Percentiles rank a stretch among this genome's conserved stretches.
Evolutionary conservation across 306 rosid species (phyloP).

Genomic region (Alnus rubra): DNA sequence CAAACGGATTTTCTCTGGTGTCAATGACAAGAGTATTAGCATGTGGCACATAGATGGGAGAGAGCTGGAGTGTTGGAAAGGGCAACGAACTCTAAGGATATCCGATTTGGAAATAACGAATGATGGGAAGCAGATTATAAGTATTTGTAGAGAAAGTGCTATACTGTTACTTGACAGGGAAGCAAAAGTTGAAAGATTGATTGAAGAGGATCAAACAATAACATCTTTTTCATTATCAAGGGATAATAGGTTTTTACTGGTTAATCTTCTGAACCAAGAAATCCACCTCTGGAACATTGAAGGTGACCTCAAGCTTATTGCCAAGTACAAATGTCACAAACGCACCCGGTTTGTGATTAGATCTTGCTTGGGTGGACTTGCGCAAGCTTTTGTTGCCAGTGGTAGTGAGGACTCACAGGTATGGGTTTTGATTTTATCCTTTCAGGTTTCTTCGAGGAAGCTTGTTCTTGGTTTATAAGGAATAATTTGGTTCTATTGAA

Average conservation of each 20-base stretch:
- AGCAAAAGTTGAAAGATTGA: conserved; percentile 67
- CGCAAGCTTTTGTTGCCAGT: conserved; percentile 89
- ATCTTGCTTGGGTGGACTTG: conserved; percentile 94
- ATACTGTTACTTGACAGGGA: conserved; percentile 76
- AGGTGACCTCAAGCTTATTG: conserved; percentile 63
- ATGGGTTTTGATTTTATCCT: conserved; percentile 33
- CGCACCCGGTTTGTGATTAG: conserved; percentile 80
- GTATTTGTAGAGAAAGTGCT: conserved; percentile 64
- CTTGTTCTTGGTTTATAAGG: not conserved
- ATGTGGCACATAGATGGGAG: conserved; percentile 93
- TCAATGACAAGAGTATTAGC: conserved; percentile 90
- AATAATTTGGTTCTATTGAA: not conserved
- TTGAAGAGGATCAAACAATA: conserved; percentile 76
- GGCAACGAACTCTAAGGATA: conserved; percentile 72
- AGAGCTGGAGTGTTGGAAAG: conserved; percentile 95
- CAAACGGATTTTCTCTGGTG: conserved; percentile 73
- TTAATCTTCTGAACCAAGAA: conserved; percentile 90
- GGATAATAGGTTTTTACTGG: conserved; percentile 73
- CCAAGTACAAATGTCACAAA: conserved; percentile 79
- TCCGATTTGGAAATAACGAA: conserved; percentile 83
- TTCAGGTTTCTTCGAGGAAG: not conserved
- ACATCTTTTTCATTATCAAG: conserved; percentile 87
- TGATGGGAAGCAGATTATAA: conserved; percentile 74
- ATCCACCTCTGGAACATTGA: conserved; percentile 92
- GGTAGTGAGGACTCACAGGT: conserved; percentile 99